Base-by-base conservation (phyloP, 495 filamentous ascomycete genomes). In the Halenospora varia region DNA sequence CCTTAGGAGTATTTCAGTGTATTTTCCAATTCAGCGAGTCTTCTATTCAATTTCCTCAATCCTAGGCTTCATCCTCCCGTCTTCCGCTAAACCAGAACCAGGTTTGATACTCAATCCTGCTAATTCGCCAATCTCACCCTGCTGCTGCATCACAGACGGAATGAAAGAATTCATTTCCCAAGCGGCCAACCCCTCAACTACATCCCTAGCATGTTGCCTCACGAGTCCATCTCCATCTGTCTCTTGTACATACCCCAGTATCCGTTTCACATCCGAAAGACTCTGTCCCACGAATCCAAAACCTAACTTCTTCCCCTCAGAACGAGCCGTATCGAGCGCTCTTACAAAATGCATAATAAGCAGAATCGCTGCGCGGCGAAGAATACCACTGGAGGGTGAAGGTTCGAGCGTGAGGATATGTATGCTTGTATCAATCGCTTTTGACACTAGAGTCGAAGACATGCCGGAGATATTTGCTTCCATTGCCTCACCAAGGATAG, bases 171-270 rank as follows among this genome's bases (percentile, higher is more conserved):
- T 82, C 70, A 88, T 73, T 59, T 82, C 74, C 87, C 85, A 90
- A 19, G 80, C 82, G 67, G 88, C 82, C 59, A 95, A 59, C 46
- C 82, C 87, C 71, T 91, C 89, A 46, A 86, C 68, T 52, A 93
- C 80, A 53, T 82, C 84, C 20, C 74, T 75, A 20, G 88, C 80
- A 75, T 95, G 88, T 48, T 86, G 82, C 56, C 80, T 79, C 11
- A 92, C 88, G 63, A 94, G 73, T 9, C 76, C 80, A 69, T 96
- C 91, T 25, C 73, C 78, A 65, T 95, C 91, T 40, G 80, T 83
- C 47, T 73, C 78, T 51, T 78, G 77, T 18, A 91, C 82, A 69
- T 88, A 90, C 39, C 70, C 69, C 51, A 96, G 63, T 23, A 86
- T 80, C 29, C 81, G 77, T 54, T 82, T 62, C 47, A 92, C 77